Conservation (phyloP, 805 yeast genomes). For the Monosporozyma yasuniensis region DNA sequence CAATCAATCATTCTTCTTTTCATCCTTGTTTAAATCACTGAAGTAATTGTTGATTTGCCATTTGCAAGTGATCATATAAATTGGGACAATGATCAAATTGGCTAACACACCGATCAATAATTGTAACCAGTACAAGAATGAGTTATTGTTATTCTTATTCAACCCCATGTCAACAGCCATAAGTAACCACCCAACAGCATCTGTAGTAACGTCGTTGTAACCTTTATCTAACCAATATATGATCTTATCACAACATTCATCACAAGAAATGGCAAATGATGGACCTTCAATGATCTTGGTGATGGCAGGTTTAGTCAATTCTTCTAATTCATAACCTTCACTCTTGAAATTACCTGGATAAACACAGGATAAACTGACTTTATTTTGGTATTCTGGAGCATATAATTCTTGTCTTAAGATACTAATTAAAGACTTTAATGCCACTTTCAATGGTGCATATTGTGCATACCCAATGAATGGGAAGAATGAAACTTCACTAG, state of each 20-base stretch:
- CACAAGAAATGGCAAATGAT: slow-evolving; percentile 58
- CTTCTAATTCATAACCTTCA: slow-evolving; percentile 80
- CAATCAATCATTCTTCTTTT: neutral
- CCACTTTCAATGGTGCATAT: slow-evolving; percentile 85
- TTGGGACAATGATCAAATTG: slow-evolving; percentile 46
- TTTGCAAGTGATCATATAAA: slow-evolving; percentile 43
- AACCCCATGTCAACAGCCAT: slow-evolving; percentile 59
- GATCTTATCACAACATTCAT: slow-evolving; percentile 54
- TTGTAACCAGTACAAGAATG: slow-evolving; percentile 49
- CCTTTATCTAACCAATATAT: slow-evolving; percentile 52
- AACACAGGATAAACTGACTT: slow-evolving; percentile 55
- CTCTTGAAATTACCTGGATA: slow-evolving; percentile 86
- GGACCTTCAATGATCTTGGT: slow-evolving; percentile 82
- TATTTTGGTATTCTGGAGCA: slow-evolving; percentile 34
- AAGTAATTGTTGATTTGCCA: slow-evolving; percentile 41
- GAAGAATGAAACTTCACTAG: slow-evolving; percentile 74
- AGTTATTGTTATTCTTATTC: slow-evolving; percentile 39
- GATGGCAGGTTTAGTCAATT: slow-evolving; percentile 75
- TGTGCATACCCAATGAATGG: slow-evolving; percentile 88
- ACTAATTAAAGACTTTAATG: slow-evolving; percentile 66
- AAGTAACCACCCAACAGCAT: slow-evolving; percentile 74
- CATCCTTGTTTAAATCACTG: neutral
- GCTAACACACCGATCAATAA: slow-evolving; percentile 39
- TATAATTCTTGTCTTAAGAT: slow-evolving; percentile 72
- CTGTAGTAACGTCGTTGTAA: slow-evolving; percentile 68